Conservation (phyloP, 495 filamentous ascomycete genomes). For the Hypomontagnella monticulosa region DNA sequence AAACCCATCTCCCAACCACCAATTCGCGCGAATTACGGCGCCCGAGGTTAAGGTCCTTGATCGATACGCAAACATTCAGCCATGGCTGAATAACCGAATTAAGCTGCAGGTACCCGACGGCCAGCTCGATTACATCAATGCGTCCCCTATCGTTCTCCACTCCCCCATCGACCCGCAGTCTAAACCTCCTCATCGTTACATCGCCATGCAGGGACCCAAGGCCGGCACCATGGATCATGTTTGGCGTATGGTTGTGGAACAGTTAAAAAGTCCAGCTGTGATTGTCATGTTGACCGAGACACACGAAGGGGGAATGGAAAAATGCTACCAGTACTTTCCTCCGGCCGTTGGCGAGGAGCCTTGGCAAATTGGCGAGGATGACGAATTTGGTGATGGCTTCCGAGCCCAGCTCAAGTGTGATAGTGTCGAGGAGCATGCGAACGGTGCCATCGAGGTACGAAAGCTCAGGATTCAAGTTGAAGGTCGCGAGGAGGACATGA, state of each 20-base stretch:
- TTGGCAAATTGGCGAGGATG: slow-evolving; percentile 63
- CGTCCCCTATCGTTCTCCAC: slow-evolving; percentile 80
- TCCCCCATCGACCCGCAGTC: slow-evolving; percentile 66
- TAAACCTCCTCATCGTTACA: slow-evolving; percentile 56
- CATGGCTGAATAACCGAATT: slow-evolving; percentile 86
- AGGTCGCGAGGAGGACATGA: slow-evolving; percentile 57
- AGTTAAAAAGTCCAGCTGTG: slow-evolving; percentile 79
- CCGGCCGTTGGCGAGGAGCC: slow-evolving; percentile 61
- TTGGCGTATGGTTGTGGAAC: slow-evolving; percentile 96
- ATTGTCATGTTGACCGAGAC: slow-evolving; percentile 97
- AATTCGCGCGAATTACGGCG: slow-evolving; percentile 63
- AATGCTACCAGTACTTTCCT: slow-evolving; percentile 94
- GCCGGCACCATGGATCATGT: slow-evolving; percentile 74
- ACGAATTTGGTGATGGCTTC: slow-evolving; percentile 73
- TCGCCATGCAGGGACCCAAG: slow-evolving; percentile 84
- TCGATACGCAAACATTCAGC: slow-evolving; percentile 85
- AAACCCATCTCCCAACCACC: slow-evolving; percentile 59
- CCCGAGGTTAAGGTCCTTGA: slow-evolving; percentile 68
- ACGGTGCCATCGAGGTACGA: slow-evolving; percentile 63
- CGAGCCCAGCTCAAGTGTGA: slow-evolving; percentile 62
- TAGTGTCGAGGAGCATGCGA: slow-evolving; percentile 58
- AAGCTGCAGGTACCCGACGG: slow-evolving; percentile 83
- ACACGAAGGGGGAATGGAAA: slow-evolving; percentile 81
- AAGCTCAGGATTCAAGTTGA: slow-evolving; percentile 61
- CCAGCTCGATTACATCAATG: slow-evolving; percentile 93